Evolutionary conservation across 163 green algal genomes (phyloP).

Genomic region (Chloromonas sp.): DNA sequence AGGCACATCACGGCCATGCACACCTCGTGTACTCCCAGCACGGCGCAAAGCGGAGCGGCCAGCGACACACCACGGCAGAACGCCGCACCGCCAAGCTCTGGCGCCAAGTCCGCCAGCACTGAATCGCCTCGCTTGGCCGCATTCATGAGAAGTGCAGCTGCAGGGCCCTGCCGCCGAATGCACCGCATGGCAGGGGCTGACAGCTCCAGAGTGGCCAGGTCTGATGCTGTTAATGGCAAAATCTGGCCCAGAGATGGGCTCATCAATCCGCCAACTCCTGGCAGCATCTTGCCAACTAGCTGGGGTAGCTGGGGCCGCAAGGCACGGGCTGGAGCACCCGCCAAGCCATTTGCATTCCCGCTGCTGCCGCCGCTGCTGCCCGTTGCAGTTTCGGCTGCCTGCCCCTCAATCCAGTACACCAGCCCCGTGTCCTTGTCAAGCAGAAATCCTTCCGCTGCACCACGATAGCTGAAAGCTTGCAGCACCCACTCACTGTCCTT

Average conservation of each 20-base stretch:
- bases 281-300: constrained; percentile 10
- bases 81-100: background rate
- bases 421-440: constrained; percentile 10
- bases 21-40: constrained; percentile 16
- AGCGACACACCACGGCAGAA: constrained; percentile 1
- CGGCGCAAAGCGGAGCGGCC: constrained; percentile 14
- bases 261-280: constrained; percentile 8
- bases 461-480: constrained; percentile 9
- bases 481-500: background rate
- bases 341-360: background rate
- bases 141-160: background rate
- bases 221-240: background rate
- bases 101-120: background rate
- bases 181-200: constrained; percentile 6
- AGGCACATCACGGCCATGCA: no score
- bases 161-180: background rate
- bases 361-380: background rate
- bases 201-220: constrained; percentile 3
- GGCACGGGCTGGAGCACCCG: background rate
- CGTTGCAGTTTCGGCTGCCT: background rate
- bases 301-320: background rate
- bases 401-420: constrained; percentile 7
- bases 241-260: background rate
- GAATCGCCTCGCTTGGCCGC: background rate
- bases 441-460: constrained; percentile 4